Base-by-base conservation (phyloP, 2,329 filamentous ascomycete genomes). In the Aspergillus sp. region DNA sequence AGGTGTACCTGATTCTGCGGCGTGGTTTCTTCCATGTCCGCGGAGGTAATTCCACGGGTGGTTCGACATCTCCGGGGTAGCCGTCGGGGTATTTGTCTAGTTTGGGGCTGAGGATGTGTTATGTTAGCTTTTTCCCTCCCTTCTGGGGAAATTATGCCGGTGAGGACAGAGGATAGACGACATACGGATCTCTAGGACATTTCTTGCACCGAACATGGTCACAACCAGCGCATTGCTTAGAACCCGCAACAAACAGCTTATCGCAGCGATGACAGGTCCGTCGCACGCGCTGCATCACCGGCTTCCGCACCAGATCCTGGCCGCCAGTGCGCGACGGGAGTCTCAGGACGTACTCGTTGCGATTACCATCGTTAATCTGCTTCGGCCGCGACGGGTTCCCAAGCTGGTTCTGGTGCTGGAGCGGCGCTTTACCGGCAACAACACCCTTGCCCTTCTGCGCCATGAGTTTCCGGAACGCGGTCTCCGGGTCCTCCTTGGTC, bases 161-260 rank as follows among this genome's bases (percentile, higher is more conserved):
- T 20, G 20, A 20, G 20, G 20, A 20, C 20, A 20, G 20, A 2
- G 20, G 20, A 20, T 20, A 20, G 20, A 20, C 42, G 55, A 87
- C 89, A 74, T 84, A 92, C 83, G 91, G 91, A 69, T 92, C 87
- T 67, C 91, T 83, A 29, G 90, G 91, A 73, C 92, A 96, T 71
- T 89, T 89, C 45, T 87, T 90, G 79, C 92, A 96, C 56, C 91
- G 87, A 54, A 82, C 74, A 74, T 96, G 92, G 29, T 81, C 78
- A 75, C 92, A 96, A 45, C 80, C 81, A 7, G 80, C 75, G 73
- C 92, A 96, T 71, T 84, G 78, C 61, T 88, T 91, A 60, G 76
- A 80, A 32, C 82, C 80, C 6, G 80, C 70, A 1, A 77, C 74
- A 71, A 92, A 95, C 1, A 88, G 70, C 2, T 80, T 84, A 51